A percentile compares a stretch with the other conserved stretches of the same genome.
phyloP scores from a whole-genome alignment of 331 rosid species.

The Acacia pycnantha region DNA sequence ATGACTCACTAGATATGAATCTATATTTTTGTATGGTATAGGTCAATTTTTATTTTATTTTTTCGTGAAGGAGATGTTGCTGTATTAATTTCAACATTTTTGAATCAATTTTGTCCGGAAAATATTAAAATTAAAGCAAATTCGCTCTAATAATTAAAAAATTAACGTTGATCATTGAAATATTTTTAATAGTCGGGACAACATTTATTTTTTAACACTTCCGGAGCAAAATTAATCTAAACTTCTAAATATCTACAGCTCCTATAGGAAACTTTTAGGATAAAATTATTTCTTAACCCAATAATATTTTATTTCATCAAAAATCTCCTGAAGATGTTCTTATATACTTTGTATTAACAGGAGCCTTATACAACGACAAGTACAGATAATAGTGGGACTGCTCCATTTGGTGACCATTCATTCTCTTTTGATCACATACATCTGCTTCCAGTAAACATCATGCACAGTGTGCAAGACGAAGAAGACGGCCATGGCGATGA shows the following conservation, averaged over 20 bases:
- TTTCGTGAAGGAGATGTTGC: background rate
- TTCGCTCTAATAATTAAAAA: too few species aligned
- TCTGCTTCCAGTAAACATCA: constrained; percentile 18
- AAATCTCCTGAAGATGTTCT: background rate
- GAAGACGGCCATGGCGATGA: background rate
- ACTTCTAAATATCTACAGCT: too few species aligned
- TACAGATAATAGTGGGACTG: background rate
- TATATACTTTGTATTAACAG: constrained; percentile 6
- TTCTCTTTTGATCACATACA: constrained; percentile 28
- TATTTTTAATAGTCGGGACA: too few species aligned
- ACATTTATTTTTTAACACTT: too few species aligned
- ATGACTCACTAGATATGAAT: too few species aligned
- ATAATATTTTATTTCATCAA: background rate
- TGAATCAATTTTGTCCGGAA: too few species aligned
- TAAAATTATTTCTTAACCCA: too few species aligned
- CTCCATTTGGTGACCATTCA: constrained; percentile 43
- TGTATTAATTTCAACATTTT: background rate
- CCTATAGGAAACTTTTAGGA: too few species aligned
- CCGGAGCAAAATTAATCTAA: too few species aligned
- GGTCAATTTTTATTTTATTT: background rate
- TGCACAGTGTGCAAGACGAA: constrained; percentile 26
- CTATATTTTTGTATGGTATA: too few species aligned
- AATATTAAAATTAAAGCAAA: too few species aligned
- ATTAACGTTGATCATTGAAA: too few species aligned
- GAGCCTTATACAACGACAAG: constrained; percentile 33